Evolutionary conservation across 2,329 filamentous ascomycete species (phyloP), one percentile per base, ranked within the genome.

Genomic region (Aureobasidium sp.): DNA sequence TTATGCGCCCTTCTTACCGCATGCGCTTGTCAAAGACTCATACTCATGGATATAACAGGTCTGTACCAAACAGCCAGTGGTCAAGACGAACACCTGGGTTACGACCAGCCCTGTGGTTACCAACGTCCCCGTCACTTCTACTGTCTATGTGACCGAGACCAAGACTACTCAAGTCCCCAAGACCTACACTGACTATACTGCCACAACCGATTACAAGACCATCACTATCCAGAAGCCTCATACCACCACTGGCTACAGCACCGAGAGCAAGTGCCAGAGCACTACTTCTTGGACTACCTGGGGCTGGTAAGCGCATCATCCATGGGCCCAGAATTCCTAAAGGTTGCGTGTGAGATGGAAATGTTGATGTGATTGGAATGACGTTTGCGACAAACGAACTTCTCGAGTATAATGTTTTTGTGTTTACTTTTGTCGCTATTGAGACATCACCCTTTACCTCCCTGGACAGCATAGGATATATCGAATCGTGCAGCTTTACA

Each of bases 271-370:
- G 11, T 62, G 60, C 20, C 15, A 25, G 15, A 49, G 20, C 36
- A 56, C 60, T 14, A 62, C 60, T 37, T 48, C 51, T 36, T 62
- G 60, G 60, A 17, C 51, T 5, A 57, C 51, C 14, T 62, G 60
- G 60, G 55, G 53, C 14, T 58, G 42, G 42, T 58, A 58, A 58
- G 6, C 25, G 1, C 22, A 25, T 25, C 22, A 25, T 25, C 22
- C 22, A 25, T 25, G 22, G 22, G 22, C 22, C 22, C 22, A 25
- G 22, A 25, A 25, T 25, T 25, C 22, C 22, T 25, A 25, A 25
- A 25, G 22, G 22, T 25, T 25, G 22, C 22, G 22, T 25, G 22
- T 25, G 22, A 25, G 22, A 25, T 12, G 47, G 17, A 31, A 42
- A 9, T 44, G 20, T 15, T 44, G 2, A 5, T 12, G 15, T 14